These are phyloP conservation scores for Aspergillus panamensis DNA, from an alignment of 495 filamentous ascomycete genomes.

Conservation along the genomic window DNA sequence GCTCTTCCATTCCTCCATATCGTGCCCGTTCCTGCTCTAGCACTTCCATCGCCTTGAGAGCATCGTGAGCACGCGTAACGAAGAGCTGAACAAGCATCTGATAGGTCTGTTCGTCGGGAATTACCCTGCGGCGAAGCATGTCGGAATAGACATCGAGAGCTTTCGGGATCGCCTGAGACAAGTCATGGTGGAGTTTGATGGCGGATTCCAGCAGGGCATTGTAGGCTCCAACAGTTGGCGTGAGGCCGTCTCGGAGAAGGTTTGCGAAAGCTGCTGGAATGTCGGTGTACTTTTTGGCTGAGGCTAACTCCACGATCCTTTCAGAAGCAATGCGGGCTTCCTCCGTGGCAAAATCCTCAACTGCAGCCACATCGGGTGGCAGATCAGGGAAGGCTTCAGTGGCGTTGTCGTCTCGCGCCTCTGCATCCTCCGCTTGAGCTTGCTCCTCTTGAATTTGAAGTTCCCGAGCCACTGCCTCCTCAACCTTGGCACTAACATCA, in stretches of 20 bases:
- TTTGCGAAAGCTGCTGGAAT: conserved; percentile 87
- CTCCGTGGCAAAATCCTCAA: conserved; percentile 33
- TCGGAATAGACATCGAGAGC: conserved; percentile 93
- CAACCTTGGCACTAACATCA: conserved; percentile 55
- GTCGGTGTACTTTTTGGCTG: conserved; percentile 67
- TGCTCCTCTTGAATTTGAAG: conserved; percentile 51
- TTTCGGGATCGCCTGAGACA: conserved; percentile 78
- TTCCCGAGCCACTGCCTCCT: conserved; percentile 63
- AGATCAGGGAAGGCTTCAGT: conserved; percentile 34
- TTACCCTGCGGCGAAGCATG: conserved; percentile 83
- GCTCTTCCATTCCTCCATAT: conserved; percentile 81
- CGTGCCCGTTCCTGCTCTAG: conserved; percentile 73
- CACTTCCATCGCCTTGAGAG: conserved; percentile 60
- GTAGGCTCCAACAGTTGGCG: conserved; percentile 79
- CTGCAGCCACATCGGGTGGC: conserved; percentile 29
- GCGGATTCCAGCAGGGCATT: conserved; percentile 84
- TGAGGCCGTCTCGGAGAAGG: conserved; percentile 72
- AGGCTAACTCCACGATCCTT: conserved; percentile 67
- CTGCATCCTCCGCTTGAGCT: conserved; percentile 40
- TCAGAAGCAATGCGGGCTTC: conserved; percentile 68
- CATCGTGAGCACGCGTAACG: conserved; percentile 71
- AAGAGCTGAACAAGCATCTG: conserved; percentile 79
- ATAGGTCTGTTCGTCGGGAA: conserved; percentile 80
- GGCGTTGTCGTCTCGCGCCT: conserved; percentile 30
- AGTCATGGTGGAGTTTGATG: conserved; percentile 63